Evolutionary conservation across 164 flowering plant genomes (phyloP), one percentile per base, ranked within the genome.

Genomic region (Tetrastigma voinierianum): DNA sequence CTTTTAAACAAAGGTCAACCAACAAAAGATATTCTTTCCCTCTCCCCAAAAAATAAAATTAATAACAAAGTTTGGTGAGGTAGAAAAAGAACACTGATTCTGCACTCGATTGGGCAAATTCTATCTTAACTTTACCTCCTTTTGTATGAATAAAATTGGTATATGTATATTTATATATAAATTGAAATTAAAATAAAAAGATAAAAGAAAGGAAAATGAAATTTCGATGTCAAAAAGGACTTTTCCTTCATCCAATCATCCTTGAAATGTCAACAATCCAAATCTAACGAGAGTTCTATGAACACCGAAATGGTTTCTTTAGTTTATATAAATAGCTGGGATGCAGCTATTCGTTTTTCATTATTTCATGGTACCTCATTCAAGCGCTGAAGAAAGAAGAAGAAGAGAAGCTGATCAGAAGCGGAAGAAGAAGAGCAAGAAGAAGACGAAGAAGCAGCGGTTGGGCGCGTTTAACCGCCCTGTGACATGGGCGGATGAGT

Each of bases 401-500:
- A 59, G 23, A 17, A 48, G 10, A 20, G 46, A 64, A 13, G 13
- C 20, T 15, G 40, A 32, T 32, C 40, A 32, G 16, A 16, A 4
- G 46, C 7, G 3, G 45, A 69, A 55, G 40, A 57, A 43, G 44
- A 23, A 15, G 9, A 46, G 60, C 53, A 45, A 14, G 47, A 48
- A 15, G n/a, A 51, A 55, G 23, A 65, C 11, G 40, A 5, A 5
- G 1, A 46, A 16, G 1, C 12, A 46, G 45, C 3, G 17, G 15
- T 51, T 18, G 1, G n/a, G n/a, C n/a, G n/a, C n/a, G n/a, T n/a
- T n/a, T n/a, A n/a, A n/a, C n/a, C n/a, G n/a, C n/a, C n/a, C n/a
- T n/a, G n/a, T 46, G 49, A 48, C 40, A 61, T 19, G 23, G 17
- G 86, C 85, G 2, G 87, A 86, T 21, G 87, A 85, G 57, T 85